Percentiles rank a stretch among this genome's conserved stretches.
Evolutionary conservation across 805 yeast species (phyloP).

Genomic region (Clavispora carvajalis): DNA sequence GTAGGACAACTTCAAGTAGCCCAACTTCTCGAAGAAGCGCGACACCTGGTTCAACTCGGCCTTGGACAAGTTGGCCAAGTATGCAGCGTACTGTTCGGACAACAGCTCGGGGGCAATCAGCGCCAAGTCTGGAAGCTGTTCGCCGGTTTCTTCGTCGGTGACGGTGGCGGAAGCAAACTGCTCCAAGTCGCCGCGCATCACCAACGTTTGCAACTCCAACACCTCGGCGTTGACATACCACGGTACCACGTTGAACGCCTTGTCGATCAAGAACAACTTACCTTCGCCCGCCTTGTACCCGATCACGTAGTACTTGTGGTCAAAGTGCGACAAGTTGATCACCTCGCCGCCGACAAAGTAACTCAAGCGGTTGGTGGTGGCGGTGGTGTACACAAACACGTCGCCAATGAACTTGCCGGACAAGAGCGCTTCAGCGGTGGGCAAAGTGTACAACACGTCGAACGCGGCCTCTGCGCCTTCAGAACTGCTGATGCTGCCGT

Average conservation of each 20-base stretch:
- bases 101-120: slow-evolving; percentile 51
- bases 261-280: slow-evolving; percentile 85
- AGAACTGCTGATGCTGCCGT: slow-evolving; percentile 59
- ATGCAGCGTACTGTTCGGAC: slow-evolving; percentile 42
- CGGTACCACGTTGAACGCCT: slow-evolving; percentile 76
- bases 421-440: slow-evolving; percentile 62
- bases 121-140: slow-evolving; percentile 33
- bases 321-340: slow-evolving; percentile 89
- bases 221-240: slow-evolving; percentile 81
- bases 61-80: slow-evolving; percentile 56
- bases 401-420: slow-evolving; percentile 98
- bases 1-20: slow-evolving; percentile 76
- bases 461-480: slow-evolving; percentile 88
- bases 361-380: slow-evolving; percentile 75
- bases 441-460: slow-evolving; percentile 76
- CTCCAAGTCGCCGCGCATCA: slow-evolving; percentile 89
- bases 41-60: slow-evolving; percentile 74
- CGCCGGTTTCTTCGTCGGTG: slow-evolving; percentile 35
- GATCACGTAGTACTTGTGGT: slow-evolving; percentile 75
- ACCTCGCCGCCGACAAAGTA: slow-evolving; percentile 93
- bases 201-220: slow-evolving; percentile 92
- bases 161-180: slow-evolving; percentile 36
- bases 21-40: slow-evolving; percentile 91
- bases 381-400: slow-evolving; percentile 87
- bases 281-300: slow-evolving; percentile 86